phyloP scores from a whole-genome alignment of 805 yeast species.

The Cyberlindnera euphorbiae region DNA sequence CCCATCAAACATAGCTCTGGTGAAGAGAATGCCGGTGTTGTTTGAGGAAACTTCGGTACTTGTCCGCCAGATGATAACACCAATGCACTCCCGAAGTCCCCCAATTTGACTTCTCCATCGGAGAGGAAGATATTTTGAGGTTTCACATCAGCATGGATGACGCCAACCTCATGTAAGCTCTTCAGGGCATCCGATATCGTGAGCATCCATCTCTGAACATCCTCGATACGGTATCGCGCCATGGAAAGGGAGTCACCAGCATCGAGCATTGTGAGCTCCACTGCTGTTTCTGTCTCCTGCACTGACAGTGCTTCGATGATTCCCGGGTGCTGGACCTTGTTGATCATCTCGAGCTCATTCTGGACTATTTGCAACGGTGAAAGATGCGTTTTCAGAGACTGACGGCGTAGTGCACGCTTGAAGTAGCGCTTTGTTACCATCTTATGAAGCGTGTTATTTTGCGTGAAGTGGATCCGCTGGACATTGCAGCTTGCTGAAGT shows the following conservation, averaged over 20 bases:
- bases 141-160: conserved; percentile 13
- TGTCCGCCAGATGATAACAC: background rate
- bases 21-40: conserved; percentile 12
- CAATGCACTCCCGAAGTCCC: conserved; percentile 11
- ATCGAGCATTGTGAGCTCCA: conserved; percentile 9
- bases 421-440: conserved; percentile 6
- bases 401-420: conserved; percentile 3
- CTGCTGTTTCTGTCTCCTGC: conserved; percentile 1
- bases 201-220: conserved; percentile 4
- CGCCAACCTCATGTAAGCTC: background rate
- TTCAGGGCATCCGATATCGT: background rate
- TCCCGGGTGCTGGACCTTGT: background rate
- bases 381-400: background rate
- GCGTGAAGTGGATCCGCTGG: background rate
- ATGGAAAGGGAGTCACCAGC: conserved; percentile 4
- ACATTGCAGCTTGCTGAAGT: conserved; percentile 5
- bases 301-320: background rate
- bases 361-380: background rate
- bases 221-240: conserved; percentile 4
- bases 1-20: conserved; percentile 10
- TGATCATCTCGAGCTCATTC: conserved; percentile 5
- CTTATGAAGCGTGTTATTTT: background rate
- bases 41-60: conserved; percentile 1
- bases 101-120: conserved; percentile 2
- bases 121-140: conserved; percentile 9